These are phyloP conservation scores for Wickerhamomyces xylosicus DNA, from an alignment of 805 yeast species.

Conservation along the genomic window DNA sequence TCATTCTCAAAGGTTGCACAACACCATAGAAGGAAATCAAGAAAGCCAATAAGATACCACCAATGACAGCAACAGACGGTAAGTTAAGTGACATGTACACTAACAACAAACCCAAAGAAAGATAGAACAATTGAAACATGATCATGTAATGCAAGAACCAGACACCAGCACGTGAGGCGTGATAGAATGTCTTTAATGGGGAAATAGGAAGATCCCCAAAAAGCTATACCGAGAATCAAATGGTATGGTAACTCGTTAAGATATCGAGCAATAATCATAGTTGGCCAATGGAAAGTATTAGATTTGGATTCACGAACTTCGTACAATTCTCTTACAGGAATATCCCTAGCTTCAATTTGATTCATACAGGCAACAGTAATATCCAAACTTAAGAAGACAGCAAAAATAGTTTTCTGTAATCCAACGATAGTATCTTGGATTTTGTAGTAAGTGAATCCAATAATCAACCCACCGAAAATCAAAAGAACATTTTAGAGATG, in stretches of 20 bases:
- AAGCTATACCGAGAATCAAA: constrained; percentile 35
- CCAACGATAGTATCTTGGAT: constrained; percentile 29
- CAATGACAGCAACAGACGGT: constrained; percentile 53
- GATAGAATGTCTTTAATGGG: constrained; percentile 29
- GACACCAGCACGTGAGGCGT: constrained; percentile 39
- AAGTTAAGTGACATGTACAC: constrained; percentile 50
- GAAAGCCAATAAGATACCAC: constrained; percentile 46
- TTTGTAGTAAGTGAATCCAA: neutral
- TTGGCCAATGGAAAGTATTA: constrained; percentile 66
- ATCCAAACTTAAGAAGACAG: constrained; percentile 48
- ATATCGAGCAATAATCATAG: constrained; percentile 42
- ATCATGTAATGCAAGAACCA: constrained; percentile 30
- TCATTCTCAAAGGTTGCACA: constrained; percentile 39
- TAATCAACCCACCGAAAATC: neutral
- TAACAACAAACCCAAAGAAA: constrained; percentile 38
- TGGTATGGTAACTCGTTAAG: constrained; percentile 55
- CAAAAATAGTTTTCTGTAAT: constrained; percentile 36
- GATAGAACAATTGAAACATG: constrained; percentile 31
- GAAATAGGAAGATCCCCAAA: constrained; percentile 43
- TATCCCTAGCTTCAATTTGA: constrained; percentile 52
- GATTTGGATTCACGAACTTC: constrained; percentile 66
- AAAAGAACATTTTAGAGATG: neutral
- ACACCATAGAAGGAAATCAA: constrained; percentile 62
- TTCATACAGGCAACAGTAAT: constrained; percentile 40
- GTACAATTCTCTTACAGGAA: constrained; percentile 46